Conservation (phyloP, 306 rosid genomes). For the Quillaja saponaria region DNA sequence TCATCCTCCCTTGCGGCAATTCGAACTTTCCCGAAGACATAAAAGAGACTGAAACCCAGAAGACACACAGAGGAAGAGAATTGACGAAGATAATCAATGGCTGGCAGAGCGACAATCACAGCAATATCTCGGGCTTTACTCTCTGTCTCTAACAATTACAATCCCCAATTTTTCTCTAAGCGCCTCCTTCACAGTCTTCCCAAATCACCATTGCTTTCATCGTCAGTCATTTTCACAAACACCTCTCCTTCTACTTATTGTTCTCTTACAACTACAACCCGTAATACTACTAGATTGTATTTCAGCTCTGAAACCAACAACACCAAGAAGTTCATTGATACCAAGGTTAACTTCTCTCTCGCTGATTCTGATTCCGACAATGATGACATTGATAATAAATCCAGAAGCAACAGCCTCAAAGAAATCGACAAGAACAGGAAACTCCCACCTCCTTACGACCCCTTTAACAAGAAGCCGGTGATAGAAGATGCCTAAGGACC, state of each 20-base stretch:
- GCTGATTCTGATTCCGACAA: constrained; percentile 39
- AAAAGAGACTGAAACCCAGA: too few relatives aligned
- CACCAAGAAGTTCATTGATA: constrained; percentile 33
- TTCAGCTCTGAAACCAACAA: constrained; percentile 23
- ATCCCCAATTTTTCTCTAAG: constrained; percentile 22
- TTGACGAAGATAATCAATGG: too few relatives aligned
- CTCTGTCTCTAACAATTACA: too few relatives aligned
- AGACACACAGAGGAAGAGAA: too few relatives aligned
- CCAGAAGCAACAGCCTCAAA: background rate
- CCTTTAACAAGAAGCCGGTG: constrained; percentile 60
- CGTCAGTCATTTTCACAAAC: background rate
- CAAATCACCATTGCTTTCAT: background rate
- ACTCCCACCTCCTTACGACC: constrained; percentile 60
- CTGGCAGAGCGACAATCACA: too few relatives aligned
- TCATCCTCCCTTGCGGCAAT: too few relatives aligned
- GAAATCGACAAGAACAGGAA: constrained; percentile 18
- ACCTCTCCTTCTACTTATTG: background rate
- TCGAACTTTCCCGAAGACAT: too few relatives aligned
- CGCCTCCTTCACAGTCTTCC: constrained; percentile 15
- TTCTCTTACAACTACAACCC: background rate
- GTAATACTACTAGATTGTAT: background rate
- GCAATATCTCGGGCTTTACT: too few relatives aligned
- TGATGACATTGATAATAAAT: constrained; percentile 14
- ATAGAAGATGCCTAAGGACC: constrained; percentile 59
- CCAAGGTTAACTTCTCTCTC: constrained; percentile 50